A percentile compares a stretch with the other conserved stretches of the same genome.
These are phyloP conservation scores for Carex arenaria DNA, from an alignment of 202 grass and related monocot species.

Conservation along the genomic window DNA sequence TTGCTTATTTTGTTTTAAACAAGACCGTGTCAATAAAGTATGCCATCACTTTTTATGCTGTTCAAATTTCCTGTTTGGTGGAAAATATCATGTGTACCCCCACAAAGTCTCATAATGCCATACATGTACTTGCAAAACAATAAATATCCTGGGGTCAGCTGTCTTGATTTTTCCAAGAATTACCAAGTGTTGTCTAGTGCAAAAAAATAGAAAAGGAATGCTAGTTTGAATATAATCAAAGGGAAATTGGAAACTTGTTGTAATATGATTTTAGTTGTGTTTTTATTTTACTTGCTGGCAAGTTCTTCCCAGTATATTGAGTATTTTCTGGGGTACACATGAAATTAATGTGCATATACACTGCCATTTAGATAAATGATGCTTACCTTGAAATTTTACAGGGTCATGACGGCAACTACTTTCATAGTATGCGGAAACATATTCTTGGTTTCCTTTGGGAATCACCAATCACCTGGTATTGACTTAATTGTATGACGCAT, in stretches of 20 bases:
- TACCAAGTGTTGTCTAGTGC: background rate
- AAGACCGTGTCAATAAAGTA: conserved; percentile 92
- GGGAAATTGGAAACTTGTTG: background rate
- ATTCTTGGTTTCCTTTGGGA: conserved; percentile 95
- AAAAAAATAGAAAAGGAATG: background rate
- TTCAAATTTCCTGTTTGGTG: conserved; percentile 5
- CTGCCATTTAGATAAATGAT: background rate
- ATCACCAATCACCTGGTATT: conserved; percentile 97
- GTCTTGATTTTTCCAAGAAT: background rate
- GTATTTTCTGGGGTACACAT: conserved; percentile 5
- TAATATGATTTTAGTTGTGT: background rate
- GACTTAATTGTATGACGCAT: conserved; percentile 25
- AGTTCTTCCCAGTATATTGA: background rate
- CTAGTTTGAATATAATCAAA: background rate
- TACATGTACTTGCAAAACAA: background rate
- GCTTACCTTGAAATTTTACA: conserved; percentile 33
- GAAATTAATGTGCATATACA: background rate
- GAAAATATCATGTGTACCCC: background rate
- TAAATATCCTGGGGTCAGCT: background rate
- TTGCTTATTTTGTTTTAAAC: conserved; percentile 94
- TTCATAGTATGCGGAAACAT: conserved; percentile 97
- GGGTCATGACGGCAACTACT: conserved; percentile 82
- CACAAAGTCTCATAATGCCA: background rate
- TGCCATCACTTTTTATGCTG: conserved; percentile 30
- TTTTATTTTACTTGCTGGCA: background rate